Conservation (phyloP, 1,284 basidiomycete genomes). For the Leccinum angustisporum region DNA sequence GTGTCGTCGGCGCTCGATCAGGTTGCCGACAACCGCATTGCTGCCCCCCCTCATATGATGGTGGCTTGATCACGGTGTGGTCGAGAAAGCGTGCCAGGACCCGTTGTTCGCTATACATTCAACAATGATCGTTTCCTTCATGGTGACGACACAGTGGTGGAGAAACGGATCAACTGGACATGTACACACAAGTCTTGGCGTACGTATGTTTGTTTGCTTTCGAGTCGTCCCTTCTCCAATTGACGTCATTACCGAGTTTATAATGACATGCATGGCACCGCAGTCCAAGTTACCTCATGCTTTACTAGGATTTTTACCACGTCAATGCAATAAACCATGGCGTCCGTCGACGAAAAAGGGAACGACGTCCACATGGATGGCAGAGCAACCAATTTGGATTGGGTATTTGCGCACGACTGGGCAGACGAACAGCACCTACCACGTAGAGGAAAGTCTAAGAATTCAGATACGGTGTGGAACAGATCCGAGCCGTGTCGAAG, state of each 20-base stretch:
- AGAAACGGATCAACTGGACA: background rate
- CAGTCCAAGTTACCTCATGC: background rate
- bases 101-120: background rate
- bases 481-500: constrained; percentile 11
- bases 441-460: background rate
- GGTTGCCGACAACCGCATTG: background rate
- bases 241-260: background rate
- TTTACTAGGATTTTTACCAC: background rate
- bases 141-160: background rate
- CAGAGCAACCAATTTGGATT: background rate
- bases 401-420: background rate
- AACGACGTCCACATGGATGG: background rate
- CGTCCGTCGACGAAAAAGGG: background rate
- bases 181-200: background rate
- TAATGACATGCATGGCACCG: background rate
- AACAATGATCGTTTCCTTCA: background rate
- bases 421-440: background rate
- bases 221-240: background rate
- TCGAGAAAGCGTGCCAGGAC: background rate
- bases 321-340: background rate
- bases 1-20: background rate
- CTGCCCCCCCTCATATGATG: background rate
- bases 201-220: background rate
- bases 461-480: constrained; percentile 5
- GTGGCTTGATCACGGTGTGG: background rate